Percentiles rank a stretch among this genome's conserved stretches.
Conservation (phyloP, 2,329 filamentous ascomycete species). For the Epichloe sp. region DNA sequence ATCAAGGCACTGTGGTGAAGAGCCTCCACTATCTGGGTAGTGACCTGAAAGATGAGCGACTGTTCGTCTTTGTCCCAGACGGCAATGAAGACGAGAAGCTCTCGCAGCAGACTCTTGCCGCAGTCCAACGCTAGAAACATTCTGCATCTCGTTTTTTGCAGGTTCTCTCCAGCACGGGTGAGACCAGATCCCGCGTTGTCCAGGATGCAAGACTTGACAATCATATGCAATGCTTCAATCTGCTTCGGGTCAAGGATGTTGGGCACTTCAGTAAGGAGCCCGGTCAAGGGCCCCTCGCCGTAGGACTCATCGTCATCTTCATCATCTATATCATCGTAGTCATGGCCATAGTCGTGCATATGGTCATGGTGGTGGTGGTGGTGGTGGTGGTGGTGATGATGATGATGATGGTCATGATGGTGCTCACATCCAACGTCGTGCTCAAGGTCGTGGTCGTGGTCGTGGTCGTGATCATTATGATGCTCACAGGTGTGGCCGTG, state of each 20-base stretch:
- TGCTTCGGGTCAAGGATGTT: constrained; percentile 89
- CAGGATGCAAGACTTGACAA: constrained; percentile 88
- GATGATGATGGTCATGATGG: constrained; percentile 16
- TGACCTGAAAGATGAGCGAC: constrained; percentile 91
- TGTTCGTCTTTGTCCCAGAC: constrained; percentile 94
- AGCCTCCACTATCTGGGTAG: constrained; percentile 88
- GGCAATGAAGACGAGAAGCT: constrained; percentile 89
- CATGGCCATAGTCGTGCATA: constrained; percentile 25
- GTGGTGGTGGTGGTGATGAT: constrained; percentile 23
- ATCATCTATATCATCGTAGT: constrained; percentile 45
- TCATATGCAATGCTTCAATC: constrained; percentile 94
- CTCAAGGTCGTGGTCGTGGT: constrained; percentile 16
- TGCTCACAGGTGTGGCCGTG: constrained; percentile 14
- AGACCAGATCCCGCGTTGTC: constrained; percentile 62
- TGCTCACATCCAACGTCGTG: constrained; percentile 19
- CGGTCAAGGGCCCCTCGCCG: constrained; percentile 64
- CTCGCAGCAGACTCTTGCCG: constrained; percentile 75
- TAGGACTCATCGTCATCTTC: constrained; percentile 72
- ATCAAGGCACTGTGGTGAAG: constrained; percentile 81
- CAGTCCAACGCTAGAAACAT: constrained; percentile 83
- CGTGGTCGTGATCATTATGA: constrained; percentile 18
- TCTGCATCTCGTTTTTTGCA: constrained; percentile 81
- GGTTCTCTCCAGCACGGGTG: constrained; percentile 58
- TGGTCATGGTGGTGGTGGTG: constrained; percentile 23
- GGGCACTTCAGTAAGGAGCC: constrained; percentile 82